Evolutionary conservation across 805 yeast genomes (phyloP).

Genomic region (Wickerhamiella alocasiicola): DNA sequence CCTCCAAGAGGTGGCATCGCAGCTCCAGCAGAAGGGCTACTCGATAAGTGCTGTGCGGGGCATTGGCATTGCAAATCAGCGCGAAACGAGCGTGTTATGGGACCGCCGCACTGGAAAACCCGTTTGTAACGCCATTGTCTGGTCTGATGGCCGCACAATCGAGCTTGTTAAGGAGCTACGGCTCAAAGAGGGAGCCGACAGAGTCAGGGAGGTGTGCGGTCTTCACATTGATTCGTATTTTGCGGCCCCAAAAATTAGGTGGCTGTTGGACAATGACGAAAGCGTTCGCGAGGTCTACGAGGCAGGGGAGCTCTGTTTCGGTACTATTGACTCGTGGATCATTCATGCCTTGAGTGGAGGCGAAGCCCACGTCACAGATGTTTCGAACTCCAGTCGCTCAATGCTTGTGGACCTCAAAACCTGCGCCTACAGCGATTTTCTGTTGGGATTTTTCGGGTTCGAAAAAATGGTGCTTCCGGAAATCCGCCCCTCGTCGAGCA

Average conservation of each 20-base stretch:
- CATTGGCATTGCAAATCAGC: conserved; percentile 88
- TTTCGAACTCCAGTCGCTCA: conserved; percentile 85
- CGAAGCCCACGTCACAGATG: conserved; percentile 63
- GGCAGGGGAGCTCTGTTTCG: conserved; percentile 71
- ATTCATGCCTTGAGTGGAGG: conserved; percentile 65
- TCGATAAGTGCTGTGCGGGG: conserved; percentile 41
- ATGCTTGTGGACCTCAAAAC: conserved; percentile 76
- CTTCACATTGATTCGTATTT: conserved; percentile 84
- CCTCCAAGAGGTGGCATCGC: conserved; percentile 31
- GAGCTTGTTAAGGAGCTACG: conserved; percentile 53
- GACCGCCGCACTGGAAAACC: conserved; percentile 71
- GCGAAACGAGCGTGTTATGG: conserved; percentile 87
- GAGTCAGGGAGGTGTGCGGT: conserved; percentile 57
- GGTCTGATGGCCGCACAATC: conserved; percentile 89
- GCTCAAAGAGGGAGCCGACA: conserved; percentile 41
- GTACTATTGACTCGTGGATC: conserved; percentile 91
- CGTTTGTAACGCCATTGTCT: conserved; percentile 77
- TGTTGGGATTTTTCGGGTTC: conserved; percentile 69
- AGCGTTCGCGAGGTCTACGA: conserved; percentile 56
- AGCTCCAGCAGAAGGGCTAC: conserved; percentile 25
- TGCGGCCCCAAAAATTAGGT: conserved; percentile 76
- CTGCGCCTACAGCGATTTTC: conserved; percentile 58
- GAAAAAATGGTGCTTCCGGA: conserved; percentile 64
- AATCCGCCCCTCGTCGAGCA: conserved; percentile 65
- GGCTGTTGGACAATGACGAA: conserved; percentile 76